A percentile compares a stretch with the other conserved stretches of the same genome.
Conservation (phyloP, 1,284 basidiomycete genomes). For the Cryptococcus depauperatus region DNA sequence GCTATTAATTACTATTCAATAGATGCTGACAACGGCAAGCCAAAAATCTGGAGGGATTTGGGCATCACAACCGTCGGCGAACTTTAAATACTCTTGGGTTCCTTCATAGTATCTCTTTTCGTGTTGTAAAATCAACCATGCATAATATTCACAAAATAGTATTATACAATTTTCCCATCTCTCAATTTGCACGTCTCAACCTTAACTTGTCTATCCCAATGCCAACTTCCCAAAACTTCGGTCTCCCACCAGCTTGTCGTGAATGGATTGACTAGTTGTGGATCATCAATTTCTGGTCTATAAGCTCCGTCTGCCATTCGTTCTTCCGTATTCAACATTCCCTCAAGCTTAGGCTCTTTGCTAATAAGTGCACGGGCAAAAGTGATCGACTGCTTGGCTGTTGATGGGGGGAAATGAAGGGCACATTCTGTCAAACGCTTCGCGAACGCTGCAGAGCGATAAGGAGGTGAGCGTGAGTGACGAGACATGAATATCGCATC, state of each 20-base stretch:
- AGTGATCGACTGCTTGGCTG: conserved; percentile 59
- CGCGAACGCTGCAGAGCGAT: conserved; percentile 79
- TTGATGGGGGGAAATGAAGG: conserved; percentile 66
- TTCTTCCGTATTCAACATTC: conserved; percentile 78
- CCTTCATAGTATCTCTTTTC: no score
- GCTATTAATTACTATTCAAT: conserved; percentile 64
- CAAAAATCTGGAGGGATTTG: conserved; percentile 63
- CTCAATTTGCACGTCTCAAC: conserved; percentile 37
- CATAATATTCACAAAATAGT: neutral
- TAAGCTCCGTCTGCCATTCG: conserved; percentile 71
- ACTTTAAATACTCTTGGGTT: conserved; percentile 37
- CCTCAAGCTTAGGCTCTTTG: conserved; percentile 71
- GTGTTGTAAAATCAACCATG: neutral
- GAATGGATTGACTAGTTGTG: conserved; percentile 55
- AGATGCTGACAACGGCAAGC: conserved; percentile 58
- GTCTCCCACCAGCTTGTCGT: conserved; percentile 46
- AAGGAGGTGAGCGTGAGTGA: conserved; percentile 55
- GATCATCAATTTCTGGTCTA: conserved; percentile 73
- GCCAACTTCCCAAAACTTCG: conserved; percentile 31
- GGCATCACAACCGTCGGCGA: conserved; percentile 58
- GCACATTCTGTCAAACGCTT: conserved; percentile 77
- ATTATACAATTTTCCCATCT: conserved; percentile 25
- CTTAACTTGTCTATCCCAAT: conserved; percentile 44
- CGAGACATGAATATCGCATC: conserved; percentile 65
- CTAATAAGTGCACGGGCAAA: conserved; percentile 65